A percentile compares a stretch with the other conserved stretches of the same genome.
These are phyloP conservation scores for Fomitiporia mediterranea DNA, from an alignment of 1,284 basidiomycete genomes.

Conservation along the genomic window DNA sequence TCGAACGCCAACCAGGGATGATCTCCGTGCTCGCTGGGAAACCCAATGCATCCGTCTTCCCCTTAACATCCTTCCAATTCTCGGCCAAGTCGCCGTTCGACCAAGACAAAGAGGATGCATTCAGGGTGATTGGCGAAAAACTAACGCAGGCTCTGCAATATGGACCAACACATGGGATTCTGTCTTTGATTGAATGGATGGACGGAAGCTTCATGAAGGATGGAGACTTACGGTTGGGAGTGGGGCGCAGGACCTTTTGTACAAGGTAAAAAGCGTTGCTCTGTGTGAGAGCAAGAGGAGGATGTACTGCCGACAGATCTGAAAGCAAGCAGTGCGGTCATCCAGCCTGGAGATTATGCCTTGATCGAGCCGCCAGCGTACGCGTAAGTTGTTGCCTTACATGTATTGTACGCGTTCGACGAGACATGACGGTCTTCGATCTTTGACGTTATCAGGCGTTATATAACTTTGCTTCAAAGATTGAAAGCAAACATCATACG, in stretches of 20 bases:
- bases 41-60: conserved; percentile 86
- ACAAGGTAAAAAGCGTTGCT: conserved; percentile 61
- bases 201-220: conserved; percentile 44
- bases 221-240: conserved; percentile 78
- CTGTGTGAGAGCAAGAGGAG: too few relatives aligned
- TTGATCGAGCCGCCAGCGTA: conserved; percentile 71
- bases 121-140: conserved; percentile 51
- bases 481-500: conserved; percentile 9
- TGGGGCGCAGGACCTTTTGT: conserved; percentile 87
- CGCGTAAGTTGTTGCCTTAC: conserved; percentile 45
- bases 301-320: not conserved
- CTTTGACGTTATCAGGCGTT: too few relatives aligned
- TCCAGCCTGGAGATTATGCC: conserved; percentile 52
- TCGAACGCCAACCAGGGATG: conserved; percentile 76
- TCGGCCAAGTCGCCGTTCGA: conserved; percentile 43
- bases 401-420: not conserved
- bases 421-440: conserved; percentile 12
- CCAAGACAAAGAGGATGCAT: conserved; percentile 36
- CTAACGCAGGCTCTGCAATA: conserved; percentile 73
- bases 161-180: conserved; percentile 69
- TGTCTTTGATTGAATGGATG: conserved; percentile 64
- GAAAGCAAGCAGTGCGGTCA: conserved; percentile 43
- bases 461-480: conserved; percentile 8
- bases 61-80: conserved; percentile 73
- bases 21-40: conserved; percentile 85